Evolutionary conservation across 441 rosid species (phyloP).

Genomic region (Euphorbia celastroides): DNA sequence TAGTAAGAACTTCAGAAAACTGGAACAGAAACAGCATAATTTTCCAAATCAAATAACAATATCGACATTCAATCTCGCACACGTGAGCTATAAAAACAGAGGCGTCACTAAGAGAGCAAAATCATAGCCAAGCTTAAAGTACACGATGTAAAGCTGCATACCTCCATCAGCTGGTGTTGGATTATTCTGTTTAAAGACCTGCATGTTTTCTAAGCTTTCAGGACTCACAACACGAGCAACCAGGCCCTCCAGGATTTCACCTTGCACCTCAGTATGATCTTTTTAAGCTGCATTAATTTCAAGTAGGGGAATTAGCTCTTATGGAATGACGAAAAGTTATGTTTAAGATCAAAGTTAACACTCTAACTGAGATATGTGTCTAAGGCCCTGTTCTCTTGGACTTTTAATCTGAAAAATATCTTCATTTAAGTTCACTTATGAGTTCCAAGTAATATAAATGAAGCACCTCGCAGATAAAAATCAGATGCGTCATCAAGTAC

Average conservation of each 20-base stretch:
- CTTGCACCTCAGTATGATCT: conserved; percentile 79
- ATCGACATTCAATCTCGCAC: neutral
- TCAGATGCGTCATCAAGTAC: conserved; percentile 92
- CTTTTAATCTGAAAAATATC: no score
- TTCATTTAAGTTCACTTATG: no score
- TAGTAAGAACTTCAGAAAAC: neutral
- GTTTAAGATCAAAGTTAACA: no score
- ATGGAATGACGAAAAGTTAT: neutral
- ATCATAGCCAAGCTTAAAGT: no score
- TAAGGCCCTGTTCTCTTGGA: no score
- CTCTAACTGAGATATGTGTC: no score
- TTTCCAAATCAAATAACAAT: conserved; percentile 1
- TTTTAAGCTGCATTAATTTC: conserved; percentile 62
- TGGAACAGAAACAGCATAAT: neutral
- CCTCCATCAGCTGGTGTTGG: conserved; percentile 64
- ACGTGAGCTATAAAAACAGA: neutral
- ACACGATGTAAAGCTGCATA: conserved; percentile 20
- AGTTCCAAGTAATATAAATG: conserved; percentile 13
- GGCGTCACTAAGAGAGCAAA: neutral
- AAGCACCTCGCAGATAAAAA: conserved; percentile 76
- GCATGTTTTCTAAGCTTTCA: conserved; percentile 72
- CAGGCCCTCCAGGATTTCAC: conserved; percentile 95
- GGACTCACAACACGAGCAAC: conserved; percentile 88
- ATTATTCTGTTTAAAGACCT: conserved; percentile 64
- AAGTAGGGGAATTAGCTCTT: neutral